Conservation (phyloP, 352 stramenopile species). For the Phytophthora syringae region DNA sequence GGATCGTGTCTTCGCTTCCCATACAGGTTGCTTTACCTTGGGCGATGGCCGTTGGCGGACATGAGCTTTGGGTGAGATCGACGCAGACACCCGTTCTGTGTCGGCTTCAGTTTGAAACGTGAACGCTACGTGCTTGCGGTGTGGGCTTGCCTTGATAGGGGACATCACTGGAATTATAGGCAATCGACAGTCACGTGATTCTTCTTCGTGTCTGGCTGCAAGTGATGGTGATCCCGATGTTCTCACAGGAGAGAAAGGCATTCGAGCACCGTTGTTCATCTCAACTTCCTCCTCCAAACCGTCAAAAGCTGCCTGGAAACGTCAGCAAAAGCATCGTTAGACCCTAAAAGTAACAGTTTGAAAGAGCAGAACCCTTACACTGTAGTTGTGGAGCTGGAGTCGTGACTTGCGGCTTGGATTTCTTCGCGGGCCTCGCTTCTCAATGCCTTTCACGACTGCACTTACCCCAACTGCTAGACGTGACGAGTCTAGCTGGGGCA, state of each 20-base stretch:
- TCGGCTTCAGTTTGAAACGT: conserved; percentile 23
- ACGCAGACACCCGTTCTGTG: background rate
- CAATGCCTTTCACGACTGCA: conserved; percentile 54
- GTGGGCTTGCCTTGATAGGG: conserved; percentile 54
- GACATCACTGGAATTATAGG: conserved; percentile 57
- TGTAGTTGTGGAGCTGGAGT: conserved; percentile 70
- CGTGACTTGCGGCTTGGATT: conserved; percentile 65
- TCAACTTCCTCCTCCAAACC: conserved; percentile 1
- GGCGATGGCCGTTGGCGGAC: conserved; percentile 14
- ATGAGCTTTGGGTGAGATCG: conserved; percentile 17
- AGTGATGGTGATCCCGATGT: background rate
- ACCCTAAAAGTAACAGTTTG: too few relatives aligned
- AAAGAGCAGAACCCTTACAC: conserved; percentile 32
- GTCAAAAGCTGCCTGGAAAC: conserved; percentile 27
- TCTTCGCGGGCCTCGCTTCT: conserved; percentile 54
- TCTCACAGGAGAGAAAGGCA: conserved; percentile 36
- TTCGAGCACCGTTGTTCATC: background rate
- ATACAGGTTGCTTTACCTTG: conserved; percentile 29
- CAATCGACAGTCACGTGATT: conserved; percentile 21
- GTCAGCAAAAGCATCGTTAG: background rate
- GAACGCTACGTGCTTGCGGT: conserved; percentile 52
- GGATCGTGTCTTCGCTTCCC: conserved; percentile 34
- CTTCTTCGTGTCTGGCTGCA: background rate
- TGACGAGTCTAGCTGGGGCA: conserved; percentile 63
- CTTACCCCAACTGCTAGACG: conserved; percentile 59